Evolutionary conservation across 2,329 filamentous ascomycete genomes (phyloP).

Genomic region (Ophiosphaerella narmari): DNA sequence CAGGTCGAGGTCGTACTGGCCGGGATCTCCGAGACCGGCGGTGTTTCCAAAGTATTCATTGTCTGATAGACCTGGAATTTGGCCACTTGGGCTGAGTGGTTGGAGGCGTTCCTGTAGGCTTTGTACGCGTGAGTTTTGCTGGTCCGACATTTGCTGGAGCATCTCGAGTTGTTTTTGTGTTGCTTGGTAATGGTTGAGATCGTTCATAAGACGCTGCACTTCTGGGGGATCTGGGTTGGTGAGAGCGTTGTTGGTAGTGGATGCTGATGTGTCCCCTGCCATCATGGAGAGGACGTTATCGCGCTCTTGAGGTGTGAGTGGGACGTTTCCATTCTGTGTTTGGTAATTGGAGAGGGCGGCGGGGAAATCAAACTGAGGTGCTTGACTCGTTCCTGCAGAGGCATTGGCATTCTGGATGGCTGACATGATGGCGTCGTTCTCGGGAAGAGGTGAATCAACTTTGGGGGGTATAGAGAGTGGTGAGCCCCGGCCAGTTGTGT

Average conservation of each 20-base stretch:
- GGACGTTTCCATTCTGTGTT: constrained; percentile 51
- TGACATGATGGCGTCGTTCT: constrained; percentile 57
- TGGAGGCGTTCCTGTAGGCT: constrained; percentile 75
- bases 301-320: constrained; percentile 54
- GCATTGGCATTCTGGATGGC: constrained; percentile 51
- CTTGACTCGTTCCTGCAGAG: constrained; percentile 26
- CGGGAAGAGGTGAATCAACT: constrained; percentile 48
- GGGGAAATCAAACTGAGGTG: constrained; percentile 51
- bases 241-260: constrained; percentile 60
- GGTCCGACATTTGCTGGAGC: constrained; percentile 75
- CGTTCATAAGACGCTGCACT: constrained; percentile 62
- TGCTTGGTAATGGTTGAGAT: constrained; percentile 66
- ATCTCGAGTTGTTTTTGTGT: constrained; percentile 78
- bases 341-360: constrained; percentile 55
- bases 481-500: constrained; percentile 14
- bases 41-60: constrained; percentile 42
- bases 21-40: constrained; percentile 41
- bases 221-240: constrained; percentile 59
- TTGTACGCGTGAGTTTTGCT: constrained; percentile 78
- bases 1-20: constrained; percentile 56
- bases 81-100: constrained; percentile 78
- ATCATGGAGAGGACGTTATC: constrained; percentile 55
- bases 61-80: constrained; percentile 68
- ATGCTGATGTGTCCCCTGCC: constrained; percentile 50
- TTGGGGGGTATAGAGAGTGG: constrained; percentile 39